A percentile compares a stretch with the other conserved stretches of the same genome.
phyloP scores from a whole-genome alignment of 2,329 filamentous ascomycete genomes.

The Botryotinia convoluta region DNA sequence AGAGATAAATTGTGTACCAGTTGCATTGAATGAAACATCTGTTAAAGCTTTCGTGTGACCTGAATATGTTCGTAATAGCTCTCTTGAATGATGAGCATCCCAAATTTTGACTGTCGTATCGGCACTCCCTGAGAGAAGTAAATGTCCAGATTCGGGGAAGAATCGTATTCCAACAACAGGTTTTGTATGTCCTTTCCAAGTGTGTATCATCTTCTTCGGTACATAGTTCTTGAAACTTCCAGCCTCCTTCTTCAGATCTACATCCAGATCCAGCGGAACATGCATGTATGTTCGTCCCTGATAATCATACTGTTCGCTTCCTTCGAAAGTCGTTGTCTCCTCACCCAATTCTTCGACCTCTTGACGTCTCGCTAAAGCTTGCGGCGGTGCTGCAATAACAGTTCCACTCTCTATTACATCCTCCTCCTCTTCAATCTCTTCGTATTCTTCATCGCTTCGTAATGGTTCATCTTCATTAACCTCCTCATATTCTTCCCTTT shows the following conservation, averaged over 20 bases:
- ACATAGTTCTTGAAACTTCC: slow-evolving; percentile 85
- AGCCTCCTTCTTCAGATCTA: slow-evolving; percentile 78
- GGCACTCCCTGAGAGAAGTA: slow-evolving; percentile 84
- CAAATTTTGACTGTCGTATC: slow-evolving; percentile 91
- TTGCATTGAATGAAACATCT: slow-evolving; percentile 81
- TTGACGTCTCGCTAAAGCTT: slow-evolving; percentile 54
- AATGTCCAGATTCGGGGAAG: slow-evolving; percentile 82
- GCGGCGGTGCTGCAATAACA: slow-evolving; percentile 54
- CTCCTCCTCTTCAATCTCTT: slow-evolving; percentile 71
- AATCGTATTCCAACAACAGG: slow-evolving; percentile 87
- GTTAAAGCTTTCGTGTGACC: slow-evolving; percentile 89
- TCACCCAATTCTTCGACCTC: slow-evolving; percentile 58
- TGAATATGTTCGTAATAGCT: slow-evolving; percentile 85
- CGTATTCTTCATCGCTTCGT: slow-evolving; percentile 75
- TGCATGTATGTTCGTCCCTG: slow-evolving; percentile 98
- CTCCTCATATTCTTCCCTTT: slow-evolving; percentile 68
- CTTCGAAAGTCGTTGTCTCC: slow-evolving; percentile 87
- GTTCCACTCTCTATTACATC: slow-evolving; percentile 64
- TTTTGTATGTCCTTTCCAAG: slow-evolving; percentile 81
- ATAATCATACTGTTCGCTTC: slow-evolving; percentile 81
- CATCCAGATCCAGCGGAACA: slow-evolving; percentile 82
- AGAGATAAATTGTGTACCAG: slow-evolving; percentile 82
- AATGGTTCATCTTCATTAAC: slow-evolving; percentile 72
- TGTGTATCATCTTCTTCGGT: slow-evolving; percentile 89
- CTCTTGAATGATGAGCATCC: slow-evolving; percentile 87